Conservation (phyloP, 352 stramenopile genomes). For the Globisporangium polare region DNA sequence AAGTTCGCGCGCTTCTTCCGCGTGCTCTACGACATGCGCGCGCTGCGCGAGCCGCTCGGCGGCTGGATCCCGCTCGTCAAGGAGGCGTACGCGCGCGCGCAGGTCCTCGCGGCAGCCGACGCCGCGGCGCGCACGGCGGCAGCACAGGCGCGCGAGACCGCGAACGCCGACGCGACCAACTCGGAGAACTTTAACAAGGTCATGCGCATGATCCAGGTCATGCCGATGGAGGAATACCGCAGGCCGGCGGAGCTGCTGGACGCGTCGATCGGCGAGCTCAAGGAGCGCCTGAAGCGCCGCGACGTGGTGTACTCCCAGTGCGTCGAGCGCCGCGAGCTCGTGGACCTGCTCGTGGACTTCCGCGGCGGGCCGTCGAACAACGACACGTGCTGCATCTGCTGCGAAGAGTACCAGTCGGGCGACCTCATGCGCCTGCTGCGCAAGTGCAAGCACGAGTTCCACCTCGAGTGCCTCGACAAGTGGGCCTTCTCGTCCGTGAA, state of each 20-base stretch:
- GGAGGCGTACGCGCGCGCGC: constrained; percentile 40
- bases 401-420: constrained; percentile 76
- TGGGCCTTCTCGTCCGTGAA: constrained; percentile 82
- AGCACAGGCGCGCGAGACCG: constrained; percentile 28
- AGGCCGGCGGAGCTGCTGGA: constrained; percentile 50
- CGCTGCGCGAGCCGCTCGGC: constrained; percentile 13
- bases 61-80: constrained; percentile 51
- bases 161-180: constrained; percentile 15
- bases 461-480: constrained; percentile 87
- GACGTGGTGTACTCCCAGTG: constrained; percentile 54
- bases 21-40: constrained; percentile 38
- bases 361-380: constrained; percentile 78
- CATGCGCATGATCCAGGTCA: constrained; percentile 72
- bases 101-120: constrained; percentile 26
- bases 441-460: constrained; percentile 87
- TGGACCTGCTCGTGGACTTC: constrained; percentile 67
- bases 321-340: constrained; percentile 69
- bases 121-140: constrained; percentile 33
- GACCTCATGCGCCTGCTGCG: constrained; percentile 74
- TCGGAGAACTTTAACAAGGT: constrained; percentile 69
- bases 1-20: constrained; percentile 56
- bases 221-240: constrained; percentile 81
- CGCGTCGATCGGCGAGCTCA: constrained; percentile 59
- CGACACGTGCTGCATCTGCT: constrained; percentile 87
- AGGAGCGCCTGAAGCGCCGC: constrained; percentile 65